A percentile compares a stretch with the other conserved stretches of the same genome.
These are phyloP conservation scores for Aquanectria penicillioides DNA, from an alignment of 2,329 filamentous ascomycete genomes.

Conservation along the genomic window DNA sequence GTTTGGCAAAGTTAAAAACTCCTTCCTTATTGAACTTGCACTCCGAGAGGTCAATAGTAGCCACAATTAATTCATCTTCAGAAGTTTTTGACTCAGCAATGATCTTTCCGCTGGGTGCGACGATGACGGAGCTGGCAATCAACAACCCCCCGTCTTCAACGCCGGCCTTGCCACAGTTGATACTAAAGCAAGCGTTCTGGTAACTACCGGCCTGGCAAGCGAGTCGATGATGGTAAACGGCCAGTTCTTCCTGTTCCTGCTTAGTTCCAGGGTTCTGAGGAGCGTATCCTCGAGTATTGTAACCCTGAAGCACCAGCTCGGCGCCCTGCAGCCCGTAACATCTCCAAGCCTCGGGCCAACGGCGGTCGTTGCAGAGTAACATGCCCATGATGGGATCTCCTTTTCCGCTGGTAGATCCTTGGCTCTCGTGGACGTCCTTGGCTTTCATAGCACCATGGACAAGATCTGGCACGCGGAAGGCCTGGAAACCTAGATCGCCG, in stretches of 20 bases:
- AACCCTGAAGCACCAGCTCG: conserved; percentile 6
- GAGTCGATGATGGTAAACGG: not conserved
- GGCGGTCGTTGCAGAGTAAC: conserved; percentile 14
- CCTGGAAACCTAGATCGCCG: not conserved
- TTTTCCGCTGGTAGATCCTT: not conserved
- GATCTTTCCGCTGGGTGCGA: not conserved
- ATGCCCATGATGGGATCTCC: conserved; percentile 14
- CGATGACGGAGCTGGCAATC: not conserved
- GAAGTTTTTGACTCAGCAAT: not conserved
- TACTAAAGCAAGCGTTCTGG: conserved; percentile 11
- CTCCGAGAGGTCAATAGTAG: conserved; percentile 2
- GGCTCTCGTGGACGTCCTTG: not conserved
- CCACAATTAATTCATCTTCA: conserved; percentile 7
- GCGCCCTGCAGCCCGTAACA: conserved; percentile 6
- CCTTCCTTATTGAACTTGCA: conserved; percentile 5
- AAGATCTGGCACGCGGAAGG: conserved; percentile 9
- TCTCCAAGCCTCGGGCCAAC: conserved; percentile 13
- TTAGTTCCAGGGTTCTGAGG: not conserved
- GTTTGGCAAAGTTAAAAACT: conserved; percentile 10
- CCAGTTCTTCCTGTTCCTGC: not conserved
- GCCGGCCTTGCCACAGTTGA: not conserved
- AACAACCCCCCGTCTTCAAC: not conserved
- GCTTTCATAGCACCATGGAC: not conserved
- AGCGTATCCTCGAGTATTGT: conserved; percentile 1
- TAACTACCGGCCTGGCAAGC: not conserved